Evolutionary conservation across 352 stramenopile genomes (phyloP), one percentile per base, ranked within the genome.

Genomic region (Globisporangium nodosum): DNA sequence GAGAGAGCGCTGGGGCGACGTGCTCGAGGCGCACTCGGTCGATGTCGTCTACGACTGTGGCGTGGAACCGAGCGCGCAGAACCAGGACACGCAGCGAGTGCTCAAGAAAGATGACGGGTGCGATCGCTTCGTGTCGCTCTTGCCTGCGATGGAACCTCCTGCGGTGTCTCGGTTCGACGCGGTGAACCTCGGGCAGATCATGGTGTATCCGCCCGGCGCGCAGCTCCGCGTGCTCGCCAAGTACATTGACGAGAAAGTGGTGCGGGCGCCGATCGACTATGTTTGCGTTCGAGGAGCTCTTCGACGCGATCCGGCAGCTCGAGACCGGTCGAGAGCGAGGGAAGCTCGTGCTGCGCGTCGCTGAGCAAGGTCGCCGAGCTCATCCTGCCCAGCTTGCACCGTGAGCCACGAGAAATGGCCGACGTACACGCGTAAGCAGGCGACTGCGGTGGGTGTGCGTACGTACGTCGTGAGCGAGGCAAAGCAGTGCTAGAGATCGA

Each of bases 31-130:
- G 5, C 61, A 78, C 60, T 76, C 69, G 45, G 33, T 77, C 24
- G 69, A 77, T 15, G 51, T 74, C 24, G 43, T 78, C 39, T 77
- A 74, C 60, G 70, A 74, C 61, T 74, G 69, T 43, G 66, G 61
- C 16, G 54, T 74, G n/a, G 66, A 74, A 50, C 49, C 57, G 49
- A 52, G 58, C 39, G 54, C 69, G 13, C 73, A 63, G 69, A 69
- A 65, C 49, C 42, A 51, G 12, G 66, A 74, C 30, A 64, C 66
- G 15, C 66, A 74, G 66, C 53, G 43, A 5, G 69, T 66, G 48
- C 58, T 77, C n/a, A 77, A 70, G 58, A 39, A 11, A 39, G 33
- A 0, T 12, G 33, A 12, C 5, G 8, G 33, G 1, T 39, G 33
- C 33, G 6, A 0, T 9, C 33, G 8, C 8, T 39, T 39, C 33